Conservation (phyloP, 805 yeast genomes). For the Zygosaccharomyces lentus region DNA sequence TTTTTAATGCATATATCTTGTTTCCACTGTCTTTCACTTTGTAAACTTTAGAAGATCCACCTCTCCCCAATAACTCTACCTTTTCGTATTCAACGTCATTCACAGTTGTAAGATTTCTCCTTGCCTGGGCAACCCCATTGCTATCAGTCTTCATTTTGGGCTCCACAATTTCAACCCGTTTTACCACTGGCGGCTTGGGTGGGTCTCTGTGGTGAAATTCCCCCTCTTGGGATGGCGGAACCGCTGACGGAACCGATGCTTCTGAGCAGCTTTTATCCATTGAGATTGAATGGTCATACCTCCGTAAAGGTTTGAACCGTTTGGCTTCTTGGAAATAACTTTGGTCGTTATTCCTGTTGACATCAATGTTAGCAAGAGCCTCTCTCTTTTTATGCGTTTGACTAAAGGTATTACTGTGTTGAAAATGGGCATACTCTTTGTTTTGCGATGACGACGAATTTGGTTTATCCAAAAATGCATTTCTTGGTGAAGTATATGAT, state of each 20-base stretch:
- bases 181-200: constrained; percentile 11
- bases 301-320: constrained; percentile 10
- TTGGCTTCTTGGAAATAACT: constrained; percentile 8
- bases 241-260: neutral
- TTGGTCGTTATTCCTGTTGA: constrained; percentile 19
- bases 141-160: constrained; percentile 5
- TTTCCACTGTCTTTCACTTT: constrained; percentile 59
- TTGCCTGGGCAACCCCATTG: constrained; percentile 4
- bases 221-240: neutral
- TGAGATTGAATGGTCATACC: neutral
- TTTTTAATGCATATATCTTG: constrained; percentile 70
- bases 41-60: constrained; percentile 90
- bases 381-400: constrained; percentile 22
- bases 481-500: constrained; percentile 12
- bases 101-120: constrained; percentile 35
- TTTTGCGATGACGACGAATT: neutral
- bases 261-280: neutral
- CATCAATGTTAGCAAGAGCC: constrained; percentile 27
- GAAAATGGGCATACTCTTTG: constrained; percentile 8
- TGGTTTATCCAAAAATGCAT: constrained; percentile 1
- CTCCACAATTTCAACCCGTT: constrained; percentile 10
- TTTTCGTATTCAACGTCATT: constrained; percentile 67
- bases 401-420: constrained; percentile 7
- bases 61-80: constrained; percentile 77
- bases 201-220: constrained; percentile 9